Percentiles rank a stretch among this genome's conserved stretches.
Evolutionary conservation across 1,284 basidiomycete genomes (phyloP).

Genomic region (Ceratobasidium sp.): DNA sequence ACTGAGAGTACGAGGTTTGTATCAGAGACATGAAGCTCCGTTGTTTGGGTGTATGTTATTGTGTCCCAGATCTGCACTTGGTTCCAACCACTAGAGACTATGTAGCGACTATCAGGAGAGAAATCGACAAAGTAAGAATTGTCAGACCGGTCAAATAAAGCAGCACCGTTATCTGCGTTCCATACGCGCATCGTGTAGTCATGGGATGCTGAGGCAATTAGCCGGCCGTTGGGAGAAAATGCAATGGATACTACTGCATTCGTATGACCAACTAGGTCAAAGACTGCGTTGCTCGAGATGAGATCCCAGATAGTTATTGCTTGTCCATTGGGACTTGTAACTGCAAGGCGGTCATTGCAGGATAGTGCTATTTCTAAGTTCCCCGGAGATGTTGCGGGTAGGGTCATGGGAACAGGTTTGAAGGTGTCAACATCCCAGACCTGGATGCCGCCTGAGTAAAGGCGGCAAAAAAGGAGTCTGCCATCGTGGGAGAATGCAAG

Average conservation of each 20-base stretch:
- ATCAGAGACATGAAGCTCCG: background rate
- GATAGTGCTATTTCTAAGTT: no score
- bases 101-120: constrained; percentile 1
- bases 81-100: background rate
- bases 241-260: background rate
- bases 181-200: background rate
- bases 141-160: background rate
- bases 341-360: no score
- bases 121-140: background rate
- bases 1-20: background rate
- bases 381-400: background rate
- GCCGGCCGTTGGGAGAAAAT: constrained; percentile 6
- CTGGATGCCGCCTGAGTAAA: background rate
- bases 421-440: background rate
- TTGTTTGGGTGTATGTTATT: background rate
- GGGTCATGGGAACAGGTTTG: background rate
- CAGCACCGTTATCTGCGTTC: constrained; percentile 3
- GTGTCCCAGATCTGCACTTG: background rate
- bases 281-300: background rate
- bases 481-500: no score
- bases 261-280: background rate
- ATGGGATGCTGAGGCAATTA: background rate
- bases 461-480: background rate
- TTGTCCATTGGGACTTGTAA: no score
- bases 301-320: no score